These are phyloP conservation scores for Phaeodactylum tricornutum DNA, from an alignment of 108 stramenopile genomes.

Conservation along the genomic window DNA sequence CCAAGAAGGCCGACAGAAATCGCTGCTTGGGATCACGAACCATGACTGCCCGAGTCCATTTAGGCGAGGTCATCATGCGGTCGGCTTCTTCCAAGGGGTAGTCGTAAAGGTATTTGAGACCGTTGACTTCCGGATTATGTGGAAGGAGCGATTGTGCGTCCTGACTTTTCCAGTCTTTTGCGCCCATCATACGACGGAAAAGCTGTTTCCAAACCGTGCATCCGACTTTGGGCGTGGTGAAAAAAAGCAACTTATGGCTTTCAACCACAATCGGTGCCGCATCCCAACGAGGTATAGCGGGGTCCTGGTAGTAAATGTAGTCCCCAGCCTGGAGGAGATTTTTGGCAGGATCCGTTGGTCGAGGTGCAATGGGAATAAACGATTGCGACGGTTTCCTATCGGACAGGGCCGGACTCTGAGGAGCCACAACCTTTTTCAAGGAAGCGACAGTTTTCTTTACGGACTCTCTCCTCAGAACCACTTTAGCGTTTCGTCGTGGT, in stretches of 20 bases:
- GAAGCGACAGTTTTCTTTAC: too few relatives aligned
- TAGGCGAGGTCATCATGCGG: constrained; percentile 32
- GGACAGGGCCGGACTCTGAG: too few relatives aligned
- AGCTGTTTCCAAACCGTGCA: constrained; percentile 33
- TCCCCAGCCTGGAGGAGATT: constrained; percentile 12
- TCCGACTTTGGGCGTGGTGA: constrained; percentile 29
- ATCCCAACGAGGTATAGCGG: constrained; percentile 19
- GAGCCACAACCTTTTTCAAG: too few relatives aligned
- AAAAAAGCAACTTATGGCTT: constrained; percentile 39
- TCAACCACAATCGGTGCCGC: constrained; percentile 32
- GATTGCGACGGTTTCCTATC: too few relatives aligned
- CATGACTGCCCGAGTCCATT: constrained; percentile 52
- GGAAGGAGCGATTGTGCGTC: constrained; percentile 15
- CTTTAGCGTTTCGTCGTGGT: too few relatives aligned
- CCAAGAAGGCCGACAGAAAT: constrained; percentile 37
- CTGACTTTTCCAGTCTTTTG: constrained; percentile 14
- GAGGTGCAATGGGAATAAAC: too few relatives aligned
- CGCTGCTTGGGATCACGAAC: constrained; percentile 61
- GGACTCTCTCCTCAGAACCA: too few relatives aligned
- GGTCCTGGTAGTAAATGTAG: constrained; percentile 8
- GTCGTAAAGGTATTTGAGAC: constrained; percentile 30
- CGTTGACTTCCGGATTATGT: constrained; percentile 30
- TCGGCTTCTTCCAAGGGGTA: constrained; percentile 22
- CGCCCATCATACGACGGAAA: constrained; percentile 38
- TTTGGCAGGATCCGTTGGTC: too few relatives aligned